These are phyloP conservation scores for Naumovozyma baii DNA, from an alignment of 805 yeast genomes.

Conservation along the genomic window DNA sequence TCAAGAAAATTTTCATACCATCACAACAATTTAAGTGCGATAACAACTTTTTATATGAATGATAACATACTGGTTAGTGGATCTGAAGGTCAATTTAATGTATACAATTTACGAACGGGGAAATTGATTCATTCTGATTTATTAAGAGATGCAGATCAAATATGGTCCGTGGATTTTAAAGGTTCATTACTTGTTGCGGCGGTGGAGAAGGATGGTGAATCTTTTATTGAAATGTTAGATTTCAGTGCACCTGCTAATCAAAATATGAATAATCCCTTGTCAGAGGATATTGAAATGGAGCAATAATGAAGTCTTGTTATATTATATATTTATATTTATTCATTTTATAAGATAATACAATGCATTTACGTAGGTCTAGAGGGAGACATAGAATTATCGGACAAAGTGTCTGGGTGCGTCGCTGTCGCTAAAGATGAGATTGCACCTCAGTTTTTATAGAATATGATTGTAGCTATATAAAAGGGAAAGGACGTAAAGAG, in stretches of 20 bases:
- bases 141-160: slow-evolving; percentile 68
- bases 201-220: slow-evolving; percentile 60
- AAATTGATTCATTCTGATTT: slow-evolving; percentile 60
- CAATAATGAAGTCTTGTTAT: too few species aligned
- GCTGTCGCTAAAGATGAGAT: background rate
- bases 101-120: slow-evolving; percentile 81
- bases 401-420: background rate
- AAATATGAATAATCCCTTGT: too few species aligned
- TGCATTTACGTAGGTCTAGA: too few species aligned
- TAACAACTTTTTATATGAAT: slow-evolving; percentile 88
- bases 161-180: slow-evolving; percentile 92
- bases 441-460: background rate
- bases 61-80: slow-evolving; percentile 81
- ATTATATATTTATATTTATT: too few species aligned
- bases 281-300: too few species aligned
- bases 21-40: slow-evolving; percentile 73
- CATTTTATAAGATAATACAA: background rate
- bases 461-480: background rate
- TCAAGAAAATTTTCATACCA: slow-evolving; percentile 56
- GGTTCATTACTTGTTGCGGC: slow-evolving; percentile 83
- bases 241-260: slow-evolving; percentile 37
- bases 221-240: slow-evolving; percentile 78
- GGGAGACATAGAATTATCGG: too few species aligned
- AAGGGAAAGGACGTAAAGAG: background rate
- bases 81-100: slow-evolving; percentile 72